Evolutionary conservation across 441 rosid genomes (phyloP).

Genomic region (Erodium moschatum): DNA sequence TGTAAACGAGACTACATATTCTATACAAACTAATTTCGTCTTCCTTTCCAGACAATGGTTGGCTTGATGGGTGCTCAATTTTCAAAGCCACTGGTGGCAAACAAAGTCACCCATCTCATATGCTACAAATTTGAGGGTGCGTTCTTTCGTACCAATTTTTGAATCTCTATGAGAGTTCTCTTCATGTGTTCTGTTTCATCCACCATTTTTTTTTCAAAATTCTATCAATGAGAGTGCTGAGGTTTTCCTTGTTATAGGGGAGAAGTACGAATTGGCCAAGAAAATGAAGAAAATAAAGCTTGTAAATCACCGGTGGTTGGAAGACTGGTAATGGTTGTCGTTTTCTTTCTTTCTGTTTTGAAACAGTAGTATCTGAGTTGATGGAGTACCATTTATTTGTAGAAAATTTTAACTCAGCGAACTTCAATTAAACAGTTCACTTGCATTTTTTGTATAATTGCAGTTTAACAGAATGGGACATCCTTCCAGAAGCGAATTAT

Average conservation of each 20-base stretch:
- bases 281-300: constrained; percentile 67
- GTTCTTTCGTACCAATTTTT: constrained; percentile 11
- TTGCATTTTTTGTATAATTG: constrained; percentile 12
- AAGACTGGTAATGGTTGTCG: constrained; percentile 53
- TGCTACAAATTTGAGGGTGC: constrained; percentile 93
- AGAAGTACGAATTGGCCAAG: constrained; percentile 85
- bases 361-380: constrained; percentile 3
- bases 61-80: constrained; percentile 81
- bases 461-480: constrained; percentile 83
- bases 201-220: not conserved
- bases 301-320: constrained; percentile 86
- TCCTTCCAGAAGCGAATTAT: constrained; percentile 70
- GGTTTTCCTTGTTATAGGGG: constrained; percentile 38
- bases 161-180: not conserved
- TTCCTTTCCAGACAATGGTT: constrained; percentile 72
- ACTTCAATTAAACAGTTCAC: constrained; percentile 4
- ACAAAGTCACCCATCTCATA: constrained; percentile 77
- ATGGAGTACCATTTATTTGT: constrained; percentile 11
- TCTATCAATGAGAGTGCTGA: not conserved
- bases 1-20: not conserved
- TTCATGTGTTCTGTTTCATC: not conserved
- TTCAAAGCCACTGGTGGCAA: constrained; percentile 85
- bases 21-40: not conserved
- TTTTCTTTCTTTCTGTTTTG: not conserved
- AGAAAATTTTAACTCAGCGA: not conserved